A percentile compares a stretch with the other conserved stretches of the same genome.
Evolutionary conservation across 2,329 filamentous ascomycete genomes (phyloP).

Genomic region (Neonectria neomacrospora): DNA sequence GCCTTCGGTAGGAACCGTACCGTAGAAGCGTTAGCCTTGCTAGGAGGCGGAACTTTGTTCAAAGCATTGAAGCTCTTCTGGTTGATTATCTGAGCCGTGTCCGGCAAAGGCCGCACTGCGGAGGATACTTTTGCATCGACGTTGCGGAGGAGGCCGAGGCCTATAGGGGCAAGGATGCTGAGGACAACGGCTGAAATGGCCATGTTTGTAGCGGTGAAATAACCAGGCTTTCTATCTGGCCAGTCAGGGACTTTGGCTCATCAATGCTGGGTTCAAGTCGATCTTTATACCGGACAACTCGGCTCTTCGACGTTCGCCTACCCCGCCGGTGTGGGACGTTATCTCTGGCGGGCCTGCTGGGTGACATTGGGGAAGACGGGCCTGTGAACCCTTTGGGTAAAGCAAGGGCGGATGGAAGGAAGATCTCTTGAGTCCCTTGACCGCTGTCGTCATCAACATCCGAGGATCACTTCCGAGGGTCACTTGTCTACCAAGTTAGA

Average conservation of each 20-base stretch:
- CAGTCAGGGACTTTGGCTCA: background rate
- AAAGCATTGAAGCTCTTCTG: background rate
- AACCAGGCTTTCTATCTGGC: background rate
- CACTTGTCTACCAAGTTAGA: background rate
- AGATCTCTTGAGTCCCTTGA: background rate
- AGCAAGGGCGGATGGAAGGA: background rate
- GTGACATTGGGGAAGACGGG: background rate
- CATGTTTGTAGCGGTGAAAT: background rate
- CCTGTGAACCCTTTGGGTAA: background rate
- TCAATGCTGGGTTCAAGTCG: background rate
- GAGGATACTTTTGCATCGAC: background rate
- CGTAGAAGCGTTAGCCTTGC: background rate
- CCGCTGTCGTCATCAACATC: background rate
- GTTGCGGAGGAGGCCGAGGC: background rate
- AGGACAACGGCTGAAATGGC: background rate
- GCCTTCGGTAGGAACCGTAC: background rate
- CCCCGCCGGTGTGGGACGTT: background rate
- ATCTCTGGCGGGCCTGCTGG: background rate
- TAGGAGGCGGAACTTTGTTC: background rate
- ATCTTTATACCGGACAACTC: background rate
- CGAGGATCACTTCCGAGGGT: background rate
- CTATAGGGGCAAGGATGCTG: background rate
- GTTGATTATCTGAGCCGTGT: background rate
- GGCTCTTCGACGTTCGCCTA: background rate
- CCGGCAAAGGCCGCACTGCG: background rate